A percentile compares a stretch with the other conserved stretches of the same genome.
These are phyloP conservation scores for Blastobotrys apis DNA, from an alignment of 1,139 yeast genomes.

Conservation along the genomic window DNA sequence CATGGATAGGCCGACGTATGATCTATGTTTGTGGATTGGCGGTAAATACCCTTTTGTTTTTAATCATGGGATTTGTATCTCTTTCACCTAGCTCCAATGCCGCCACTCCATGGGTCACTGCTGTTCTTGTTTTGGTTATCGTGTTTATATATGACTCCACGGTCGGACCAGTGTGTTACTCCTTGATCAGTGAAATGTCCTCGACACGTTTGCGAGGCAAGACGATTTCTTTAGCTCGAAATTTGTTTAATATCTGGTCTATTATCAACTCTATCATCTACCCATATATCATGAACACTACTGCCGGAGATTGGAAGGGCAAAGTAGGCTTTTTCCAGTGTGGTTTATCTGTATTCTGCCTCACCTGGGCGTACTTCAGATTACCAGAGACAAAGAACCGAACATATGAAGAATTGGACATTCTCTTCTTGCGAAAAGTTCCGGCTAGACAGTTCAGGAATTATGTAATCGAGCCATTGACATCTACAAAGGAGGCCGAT, in stretches of 20 bases:
- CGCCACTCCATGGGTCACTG: conserved; percentile 14
- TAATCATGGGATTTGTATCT: conserved; percentile 27
- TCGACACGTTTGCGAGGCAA: conserved; percentile 51
- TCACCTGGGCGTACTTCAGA: conserved; percentile 46
- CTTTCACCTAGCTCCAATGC: conserved; percentile 12
- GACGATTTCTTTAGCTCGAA: conserved; percentile 51
- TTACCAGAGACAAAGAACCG: conserved; percentile 57
- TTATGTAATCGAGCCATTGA: conserved; percentile 24
- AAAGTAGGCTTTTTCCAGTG: conserved; percentile 56
- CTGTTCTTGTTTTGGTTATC: conserved; percentile 19
- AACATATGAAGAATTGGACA: conserved; percentile 56
- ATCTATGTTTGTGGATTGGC: conserved; percentile 45
- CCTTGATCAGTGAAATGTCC: conserved; percentile 54
- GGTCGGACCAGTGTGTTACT: conserved; percentile 55
- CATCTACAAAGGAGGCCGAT: no score
- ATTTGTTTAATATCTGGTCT: conserved; percentile 43
- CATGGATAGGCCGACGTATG: conserved; percentile 46
- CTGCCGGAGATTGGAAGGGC: conserved; percentile 53
- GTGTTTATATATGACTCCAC: conserved; percentile 44
- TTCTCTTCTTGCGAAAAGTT: conserved; percentile 12
- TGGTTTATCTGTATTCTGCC: conserved; percentile 40
- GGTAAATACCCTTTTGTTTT: conserved; percentile 36
- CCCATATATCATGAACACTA: conserved; percentile 55
- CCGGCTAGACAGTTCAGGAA: conserved; percentile 15
- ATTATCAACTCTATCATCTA: conserved; percentile 43